Conservation (phyloP, 805 yeast species). For the Myxozyma nipponensis region DNA sequence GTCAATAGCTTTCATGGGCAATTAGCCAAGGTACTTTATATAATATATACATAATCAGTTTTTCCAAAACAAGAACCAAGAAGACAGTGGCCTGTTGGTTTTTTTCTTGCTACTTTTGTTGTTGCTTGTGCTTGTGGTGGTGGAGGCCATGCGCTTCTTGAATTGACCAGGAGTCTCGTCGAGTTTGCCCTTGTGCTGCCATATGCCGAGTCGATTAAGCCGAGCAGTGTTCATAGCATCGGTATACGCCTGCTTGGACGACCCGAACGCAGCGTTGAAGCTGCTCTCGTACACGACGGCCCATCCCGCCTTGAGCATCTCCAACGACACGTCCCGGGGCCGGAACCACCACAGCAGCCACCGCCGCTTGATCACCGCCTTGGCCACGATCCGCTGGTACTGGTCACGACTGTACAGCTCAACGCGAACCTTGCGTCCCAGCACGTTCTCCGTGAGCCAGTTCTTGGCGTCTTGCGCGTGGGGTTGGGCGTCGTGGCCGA, state of each 20-base stretch:
- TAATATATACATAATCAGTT: too few relatives aligned
- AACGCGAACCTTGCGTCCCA: slow-evolving; percentile 66
- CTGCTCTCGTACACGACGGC: slow-evolving; percentile 87
- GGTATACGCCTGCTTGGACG: slow-evolving; percentile 9
- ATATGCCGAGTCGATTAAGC: slow-evolving; percentile 14
- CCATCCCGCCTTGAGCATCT: slow-evolving; percentile 79
- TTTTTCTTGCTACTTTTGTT: neutral
- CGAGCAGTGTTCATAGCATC: slow-evolving; percentile 7
- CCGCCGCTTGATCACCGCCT: slow-evolving; percentile 46
- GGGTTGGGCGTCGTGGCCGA: slow-evolving; percentile 90
- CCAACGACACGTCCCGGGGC: slow-evolving; percentile 73
- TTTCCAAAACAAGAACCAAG: neutral
- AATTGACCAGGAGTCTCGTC: slow-evolving; percentile 16
- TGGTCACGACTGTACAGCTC: slow-evolving; percentile 83
- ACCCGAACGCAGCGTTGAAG: slow-evolving; percentile 70
- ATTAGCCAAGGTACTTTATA: too few relatives aligned
- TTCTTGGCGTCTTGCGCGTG: slow-evolving; percentile 74
- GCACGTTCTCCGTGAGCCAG: slow-evolving; percentile 66
- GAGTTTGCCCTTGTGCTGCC: slow-evolving; percentile 12
- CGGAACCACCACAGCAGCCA: slow-evolving; percentile 54
- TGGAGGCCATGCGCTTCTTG: slow-evolving; percentile 15
- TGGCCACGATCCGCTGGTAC: slow-evolving; percentile 74
- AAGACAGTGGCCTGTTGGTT: neutral
- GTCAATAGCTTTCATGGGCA: too few relatives aligned
- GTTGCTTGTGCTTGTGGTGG: neutral